Base-by-base conservation (phyloP, 2,329 filamentous ascomycete species). In the Ascochyta rabiei region DNA sequence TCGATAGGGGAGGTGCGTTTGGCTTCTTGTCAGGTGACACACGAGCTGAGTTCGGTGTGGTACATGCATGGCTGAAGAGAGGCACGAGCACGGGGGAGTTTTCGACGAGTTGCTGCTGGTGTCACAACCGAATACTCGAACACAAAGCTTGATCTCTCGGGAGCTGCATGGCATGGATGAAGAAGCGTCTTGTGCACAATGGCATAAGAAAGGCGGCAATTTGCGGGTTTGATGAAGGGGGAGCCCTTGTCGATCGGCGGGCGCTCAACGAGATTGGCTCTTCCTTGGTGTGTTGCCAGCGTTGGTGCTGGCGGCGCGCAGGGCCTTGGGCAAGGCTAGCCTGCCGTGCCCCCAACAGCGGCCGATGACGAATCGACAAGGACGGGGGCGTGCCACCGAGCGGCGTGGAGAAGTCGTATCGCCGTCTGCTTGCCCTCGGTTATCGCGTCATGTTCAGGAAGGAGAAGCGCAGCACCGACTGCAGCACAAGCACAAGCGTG, bases 191-290 rank as follows among this genome's bases (percentile, higher is more conserved):
- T 41, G 6, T 12, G 26, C 12, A 33, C 26, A 46, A 49, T 39
- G 43, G 38, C 47, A 28, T 31, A 40, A 43, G 44, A 40, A 51
- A 51, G 47, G 53, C 53, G 40, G 54, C 46, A 57, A 57, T 57
- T 57, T 53, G 48, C 47, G 35, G 53, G 15, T 37, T 46, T 49
- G 45, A 57, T 57, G 49, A 57, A 57, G 54, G 53, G 54, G 45
- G 38, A 37, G 44, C 34, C 45, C 40, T 41, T 41, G 54, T 53
- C 49, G 48, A 53, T 57, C 48, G 35, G 40, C 43, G 10, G 37
- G n/a, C 34, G 40, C 28, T 49, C 45, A 57, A 26, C 45, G 48
- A 57, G 54, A 57, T 57, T 57, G 41, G 54, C 39, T 40, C 43
- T 43, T 51, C 31, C 42, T 56, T 46, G 37, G 53, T 26, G 41